These are phyloP conservation scores for Fomitopsis palustris DNA, from an alignment of 1,284 basidiomycete species.

Conservation along the genomic window DNA sequence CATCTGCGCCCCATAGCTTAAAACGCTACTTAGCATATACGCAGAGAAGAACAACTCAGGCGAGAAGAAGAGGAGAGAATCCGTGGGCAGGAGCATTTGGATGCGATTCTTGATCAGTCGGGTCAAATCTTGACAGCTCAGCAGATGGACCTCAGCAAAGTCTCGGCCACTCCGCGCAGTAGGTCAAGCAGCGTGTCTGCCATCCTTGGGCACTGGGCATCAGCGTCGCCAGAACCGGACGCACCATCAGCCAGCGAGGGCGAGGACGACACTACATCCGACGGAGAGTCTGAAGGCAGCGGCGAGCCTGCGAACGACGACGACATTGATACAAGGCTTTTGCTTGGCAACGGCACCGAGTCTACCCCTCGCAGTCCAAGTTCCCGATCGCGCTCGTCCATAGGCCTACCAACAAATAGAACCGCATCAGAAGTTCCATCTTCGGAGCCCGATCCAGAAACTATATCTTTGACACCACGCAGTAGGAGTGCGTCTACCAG, in stretches of 20 bases:
- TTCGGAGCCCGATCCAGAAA: neutral
- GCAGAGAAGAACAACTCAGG: slow-evolving; percentile 60
- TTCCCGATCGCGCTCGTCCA: neutral
- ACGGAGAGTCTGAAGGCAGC: slow-evolving; percentile 2
- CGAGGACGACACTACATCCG: slow-evolving; percentile 15
- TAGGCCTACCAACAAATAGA: neutral
- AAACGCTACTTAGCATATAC: slow-evolving; percentile 52
- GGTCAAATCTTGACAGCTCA: slow-evolving; percentile 86
- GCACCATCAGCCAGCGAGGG: slow-evolving; percentile 17
- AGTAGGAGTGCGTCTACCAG: neutral
- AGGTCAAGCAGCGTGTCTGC: slow-evolving; percentile 51
- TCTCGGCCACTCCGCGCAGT: slow-evolving; percentile 38
- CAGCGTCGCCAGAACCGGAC: slow-evolving; percentile 14
- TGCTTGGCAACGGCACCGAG: slow-evolving; percentile 1
- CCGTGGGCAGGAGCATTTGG: slow-evolving; percentile 80
- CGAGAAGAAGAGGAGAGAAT: slow-evolving; percentile 64
- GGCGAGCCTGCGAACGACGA: slow-evolving; percentile 13
- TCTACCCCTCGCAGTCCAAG: neutral
- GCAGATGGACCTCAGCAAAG: slow-evolving; percentile 60
- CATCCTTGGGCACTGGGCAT: slow-evolving; percentile 32
- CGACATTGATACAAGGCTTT: slow-evolving; percentile 10
- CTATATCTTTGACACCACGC: neutral
- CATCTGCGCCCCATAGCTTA: too few species aligned
- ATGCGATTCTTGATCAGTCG: slow-evolving; percentile 88
- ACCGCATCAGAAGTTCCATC: neutral